Evolutionary conservation across 1,284 basidiomycete species (phyloP).

Genomic region (Leccinum angustisporum): DNA sequence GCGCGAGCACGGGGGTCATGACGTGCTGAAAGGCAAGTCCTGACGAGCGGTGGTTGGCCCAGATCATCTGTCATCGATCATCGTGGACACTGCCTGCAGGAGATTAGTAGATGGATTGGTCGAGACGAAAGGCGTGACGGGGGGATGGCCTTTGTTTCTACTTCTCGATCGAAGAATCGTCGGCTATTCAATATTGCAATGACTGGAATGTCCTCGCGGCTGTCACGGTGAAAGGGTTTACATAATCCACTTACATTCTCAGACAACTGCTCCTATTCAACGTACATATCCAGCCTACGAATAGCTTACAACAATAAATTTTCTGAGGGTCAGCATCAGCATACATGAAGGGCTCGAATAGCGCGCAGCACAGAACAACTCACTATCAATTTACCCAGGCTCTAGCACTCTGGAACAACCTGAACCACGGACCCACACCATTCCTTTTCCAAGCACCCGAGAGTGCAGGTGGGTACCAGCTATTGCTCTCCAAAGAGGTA

Average conservation of each 20-base stretch:
- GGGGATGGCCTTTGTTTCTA: not conserved
- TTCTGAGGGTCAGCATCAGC: not conserved
- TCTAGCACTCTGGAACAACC: conserved; percentile 91
- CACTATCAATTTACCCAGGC: conserved; percentile 31
- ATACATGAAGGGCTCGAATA: not conserved
- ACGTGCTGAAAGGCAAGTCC: not conserved
- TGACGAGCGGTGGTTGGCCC: not conserved
- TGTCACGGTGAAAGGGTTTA: not conserved
- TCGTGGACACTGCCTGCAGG: not conserved
- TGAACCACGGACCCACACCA: conserved; percentile 90
- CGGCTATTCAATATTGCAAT: not conserved
- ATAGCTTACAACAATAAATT: conserved; percentile 14
- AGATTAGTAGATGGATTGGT: not conserved
- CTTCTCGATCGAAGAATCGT: not conserved
- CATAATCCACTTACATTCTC: too few species aligned
- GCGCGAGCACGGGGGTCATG: not conserved
- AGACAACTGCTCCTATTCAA: not conserved
- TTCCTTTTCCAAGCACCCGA: conserved; percentile 51
- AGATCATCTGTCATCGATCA: not conserved
- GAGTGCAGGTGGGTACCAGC: conserved; percentile 74
- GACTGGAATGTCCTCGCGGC: not conserved
- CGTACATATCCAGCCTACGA: not conserved
- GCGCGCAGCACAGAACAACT: not conserved
- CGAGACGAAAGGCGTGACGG: not conserved
- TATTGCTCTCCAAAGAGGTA: conserved; percentile 75